phyloP scores from a whole-genome alignment of 495 filamentous ascomycete species.

The Trypethelium eluteriae region DNA sequence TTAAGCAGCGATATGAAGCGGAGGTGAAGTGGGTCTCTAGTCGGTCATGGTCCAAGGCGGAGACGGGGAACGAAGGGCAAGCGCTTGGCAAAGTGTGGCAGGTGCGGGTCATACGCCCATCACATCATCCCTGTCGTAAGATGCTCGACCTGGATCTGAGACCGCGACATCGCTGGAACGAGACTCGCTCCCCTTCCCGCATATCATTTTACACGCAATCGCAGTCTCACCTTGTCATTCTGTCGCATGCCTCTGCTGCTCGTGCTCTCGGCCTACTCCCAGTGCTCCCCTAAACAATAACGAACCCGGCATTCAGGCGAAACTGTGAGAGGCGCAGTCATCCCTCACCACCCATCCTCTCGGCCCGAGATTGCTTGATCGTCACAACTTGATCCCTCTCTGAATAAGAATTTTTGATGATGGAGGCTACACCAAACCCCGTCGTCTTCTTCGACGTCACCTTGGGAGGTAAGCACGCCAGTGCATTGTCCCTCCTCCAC shows the following conservation, averaged over 20 bases:
- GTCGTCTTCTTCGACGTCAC: constrained; percentile 91
- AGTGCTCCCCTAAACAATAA: background rate
- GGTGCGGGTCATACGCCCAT: background rate
- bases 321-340: background rate
- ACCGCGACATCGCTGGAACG: constrained; percentile 1
- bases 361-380: background rate
- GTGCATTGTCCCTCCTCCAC: background rate
- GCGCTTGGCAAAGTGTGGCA: background rate
- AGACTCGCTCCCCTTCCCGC: background rate
- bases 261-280: background rate
- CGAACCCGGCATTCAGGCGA: background rate
- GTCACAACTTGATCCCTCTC: background rate
- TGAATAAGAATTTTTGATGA: background rate
- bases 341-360: background rate
- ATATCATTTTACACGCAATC: background rate
- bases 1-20: background rate
- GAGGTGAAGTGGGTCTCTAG: background rate
- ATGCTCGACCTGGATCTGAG: background rate
- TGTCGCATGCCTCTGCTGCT: background rate
- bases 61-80: background rate
- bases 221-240: background rate
- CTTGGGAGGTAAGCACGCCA: constrained; percentile 61
- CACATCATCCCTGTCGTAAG: background rate
- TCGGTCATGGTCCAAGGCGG: no score
- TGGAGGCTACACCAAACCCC: constrained; percentile 41